Evolutionary conservation across 495 filamentous ascomycete species (phyloP), one percentile per base, ranked within the genome.

Genomic region (Xylaria telfairii): DNA sequence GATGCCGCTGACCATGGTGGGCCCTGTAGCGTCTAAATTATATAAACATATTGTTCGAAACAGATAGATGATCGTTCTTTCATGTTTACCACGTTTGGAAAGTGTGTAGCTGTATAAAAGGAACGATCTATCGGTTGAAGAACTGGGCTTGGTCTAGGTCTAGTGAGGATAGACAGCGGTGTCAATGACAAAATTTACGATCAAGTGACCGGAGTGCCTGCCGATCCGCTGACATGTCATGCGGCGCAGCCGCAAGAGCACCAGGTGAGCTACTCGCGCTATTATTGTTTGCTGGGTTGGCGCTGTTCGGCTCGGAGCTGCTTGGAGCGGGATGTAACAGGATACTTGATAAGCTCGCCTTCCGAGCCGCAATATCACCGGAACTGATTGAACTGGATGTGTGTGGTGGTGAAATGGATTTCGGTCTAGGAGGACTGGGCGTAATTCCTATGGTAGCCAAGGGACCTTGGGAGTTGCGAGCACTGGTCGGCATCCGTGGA

Each of bases 201-300:
- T 94, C 89, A 60, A 94, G 80, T 62, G 90, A 87, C 66, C 87
- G 85, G 51, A 93, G 81, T 0, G 90, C 90, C 62, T 90, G 80
- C 73, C 86, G 86, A 71, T 93, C 91, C 74, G 93, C 91, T 9
- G 88, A 91, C 34, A 85, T 85, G 73, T 70, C 76, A 73, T 57
- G 79, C 78, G 61, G 76, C 77, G 56, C 44, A 21, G 64, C 64
- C 21, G 46, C 47, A 17, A 39, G 46, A 19, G 46, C 81, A 77
- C 75, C 73, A 4, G 80, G 81, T 4, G 81, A 82, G 65, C 76
- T 80, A 49, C 70, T 46, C 4, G 79, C 81, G 39, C 81, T 83
- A 26, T 64, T 80, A 54, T 64, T 80, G 56, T 70, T 77, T 5
- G 72, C 76, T 1, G 80, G 69, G 21, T 81, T 80, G 0, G 81